These are phyloP conservation scores for Ustilago bromivora DNA, from an alignment of 1,284 basidiomycete species.

Conservation along the genomic window DNA sequence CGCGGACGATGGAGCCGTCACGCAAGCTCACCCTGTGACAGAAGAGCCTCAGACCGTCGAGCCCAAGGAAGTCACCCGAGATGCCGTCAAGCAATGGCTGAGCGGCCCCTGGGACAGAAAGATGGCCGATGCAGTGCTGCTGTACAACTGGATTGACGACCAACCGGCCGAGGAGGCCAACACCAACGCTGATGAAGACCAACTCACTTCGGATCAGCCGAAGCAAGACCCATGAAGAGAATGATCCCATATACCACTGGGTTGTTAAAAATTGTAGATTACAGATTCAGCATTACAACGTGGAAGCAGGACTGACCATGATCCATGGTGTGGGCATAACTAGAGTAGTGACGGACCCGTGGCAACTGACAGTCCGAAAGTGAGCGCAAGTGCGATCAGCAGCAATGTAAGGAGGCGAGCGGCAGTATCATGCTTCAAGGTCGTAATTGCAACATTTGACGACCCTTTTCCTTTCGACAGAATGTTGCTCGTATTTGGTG, in stretches of 20 bases:
- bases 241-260: neutral
- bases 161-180: slow-evolving; percentile 20
- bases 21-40: neutral
- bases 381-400: neutral
- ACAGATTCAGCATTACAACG: neutral
- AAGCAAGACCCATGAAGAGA: neutral
- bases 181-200: slow-evolving; percentile 6
- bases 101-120: slow-evolving; percentile 38
- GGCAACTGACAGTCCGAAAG: slow-evolving; percentile 12
- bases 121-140: slow-evolving; percentile 47
- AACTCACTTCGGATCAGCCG: slow-evolving; percentile 1
- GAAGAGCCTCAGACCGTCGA: neutral
- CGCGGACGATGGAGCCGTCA: neutral
- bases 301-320: neutral
- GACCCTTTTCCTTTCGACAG: slow-evolving; percentile 45
- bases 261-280: neutral
- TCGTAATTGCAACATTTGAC: slow-evolving; percentile 19
- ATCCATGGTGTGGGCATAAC: slow-evolving; percentile 12
- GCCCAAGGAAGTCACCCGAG: neutral
- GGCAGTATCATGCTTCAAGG: neutral
- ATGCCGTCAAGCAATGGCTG: slow-evolving; percentile 27
- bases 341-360: slow-evolving; percentile 1
- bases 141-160: slow-evolving; percentile 58
- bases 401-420: neutral
- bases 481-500: slow-evolving; percentile 52